Evolutionary conservation across 2,329 filamentous ascomycete species (phyloP).

Genomic region (Niveomyces coronatus): DNA sequence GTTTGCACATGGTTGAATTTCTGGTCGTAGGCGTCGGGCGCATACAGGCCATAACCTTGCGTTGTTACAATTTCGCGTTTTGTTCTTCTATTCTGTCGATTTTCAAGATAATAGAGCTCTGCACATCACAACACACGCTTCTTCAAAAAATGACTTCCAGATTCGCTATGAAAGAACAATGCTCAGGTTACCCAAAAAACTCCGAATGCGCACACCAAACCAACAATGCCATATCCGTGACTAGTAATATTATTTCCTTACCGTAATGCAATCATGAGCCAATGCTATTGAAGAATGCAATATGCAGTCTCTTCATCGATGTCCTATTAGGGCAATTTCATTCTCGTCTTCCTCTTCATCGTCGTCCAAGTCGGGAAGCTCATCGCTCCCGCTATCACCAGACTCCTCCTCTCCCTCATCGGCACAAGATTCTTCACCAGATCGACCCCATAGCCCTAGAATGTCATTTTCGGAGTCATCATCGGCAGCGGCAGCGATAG

Average conservation of each 20-base stretch:
- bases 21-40: too few species aligned
- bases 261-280: background rate
- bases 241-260: background rate
- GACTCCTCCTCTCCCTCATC: conserved; percentile 39
- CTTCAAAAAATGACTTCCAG: too few species aligned
- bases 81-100: too few species aligned
- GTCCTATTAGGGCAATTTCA: conserved; percentile 40
- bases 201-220: background rate
- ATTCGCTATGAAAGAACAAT: too few species aligned
- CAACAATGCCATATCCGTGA: background rate
- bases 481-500: conserved; percentile 20
- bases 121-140: too few species aligned
- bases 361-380: conserved; percentile 30
- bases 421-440: conserved; percentile 34
- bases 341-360: conserved; percentile 37
- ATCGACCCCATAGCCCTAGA: conserved; percentile 44
- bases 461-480: conserved; percentile 46
- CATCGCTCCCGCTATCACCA: conserved; percentile 31
- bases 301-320: conserved; percentile 15
- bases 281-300: background rate
- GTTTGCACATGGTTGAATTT: too few species aligned
- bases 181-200: background rate
- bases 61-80: too few species aligned
- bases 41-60: too few species aligned
- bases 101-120: too few species aligned